phyloP scores from a whole-genome alignment of 78 protist genomes.

The Thecamonas trahens region DNA sequence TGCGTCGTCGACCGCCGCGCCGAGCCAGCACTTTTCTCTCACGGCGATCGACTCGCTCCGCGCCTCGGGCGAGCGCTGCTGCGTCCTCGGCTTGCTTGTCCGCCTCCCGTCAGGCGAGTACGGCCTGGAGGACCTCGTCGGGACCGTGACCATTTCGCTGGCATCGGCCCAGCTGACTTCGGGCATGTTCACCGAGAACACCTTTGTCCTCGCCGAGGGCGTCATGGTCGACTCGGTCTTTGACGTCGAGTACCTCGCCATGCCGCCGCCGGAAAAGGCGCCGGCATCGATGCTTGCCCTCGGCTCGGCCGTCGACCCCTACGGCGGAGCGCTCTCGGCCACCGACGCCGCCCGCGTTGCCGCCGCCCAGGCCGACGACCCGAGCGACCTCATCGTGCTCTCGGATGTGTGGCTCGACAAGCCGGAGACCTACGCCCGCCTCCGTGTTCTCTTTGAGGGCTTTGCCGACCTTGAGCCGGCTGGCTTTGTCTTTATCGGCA shows the following conservation, averaged over 20 bases:
- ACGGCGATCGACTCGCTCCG: not conserved
- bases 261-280: not conserved
- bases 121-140: not conserved
- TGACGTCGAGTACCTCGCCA: not conserved
- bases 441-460: conserved; percentile 19
- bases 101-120: not conserved
- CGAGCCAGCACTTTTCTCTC: not conserved
- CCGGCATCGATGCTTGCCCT: no score
- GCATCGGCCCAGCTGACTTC: not conserved
- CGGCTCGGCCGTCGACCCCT: no score
- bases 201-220: conserved; percentile 12
- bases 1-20: not conserved
- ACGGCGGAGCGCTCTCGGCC: no score
- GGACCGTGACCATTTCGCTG: not conserved
- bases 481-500: conserved; percentile 54
- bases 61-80: not conserved
- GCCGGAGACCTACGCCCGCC: not conserved
- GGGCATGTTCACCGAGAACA: conserved; percentile 13
- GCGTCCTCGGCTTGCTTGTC: not conserved
- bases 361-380: not conserved
- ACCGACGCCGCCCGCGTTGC: no score
- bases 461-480: conserved; percentile 14
- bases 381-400: conserved; percentile 27
- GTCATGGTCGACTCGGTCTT: not conserved
- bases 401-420: conserved; percentile 58